Evolutionary conservation across 2,329 filamentous ascomycete species (phyloP).

Genomic region (Dactylellina haptotyla): DNA sequence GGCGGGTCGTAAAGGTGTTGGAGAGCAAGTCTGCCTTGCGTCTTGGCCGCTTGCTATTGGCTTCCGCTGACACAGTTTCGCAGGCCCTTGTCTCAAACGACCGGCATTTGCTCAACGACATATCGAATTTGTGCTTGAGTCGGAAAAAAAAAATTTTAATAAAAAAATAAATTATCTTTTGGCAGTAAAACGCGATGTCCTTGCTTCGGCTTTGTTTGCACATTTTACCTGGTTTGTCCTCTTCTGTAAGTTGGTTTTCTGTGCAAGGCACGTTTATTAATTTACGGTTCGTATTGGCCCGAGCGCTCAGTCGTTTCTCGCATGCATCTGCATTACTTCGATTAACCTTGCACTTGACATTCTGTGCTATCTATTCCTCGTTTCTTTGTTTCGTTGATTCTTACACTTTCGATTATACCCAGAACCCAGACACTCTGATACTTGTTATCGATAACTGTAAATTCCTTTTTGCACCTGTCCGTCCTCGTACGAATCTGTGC

Average conservation of each 20-base stretch:
- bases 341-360: too few relatives aligned
- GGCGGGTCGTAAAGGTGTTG: neutral
- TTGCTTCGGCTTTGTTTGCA: too few relatives aligned
- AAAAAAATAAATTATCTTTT: too few relatives aligned
- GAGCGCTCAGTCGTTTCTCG: neutral
- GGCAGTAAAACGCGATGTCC: too few relatives aligned
- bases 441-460: too few relatives aligned
- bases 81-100: neutral
- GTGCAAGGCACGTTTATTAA: conserved; percentile 1
- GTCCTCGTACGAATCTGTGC: too few relatives aligned
- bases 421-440: too few relatives aligned
- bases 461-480: too few relatives aligned
- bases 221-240: too few relatives aligned
- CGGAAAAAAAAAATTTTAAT: neutral
- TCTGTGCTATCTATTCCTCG: too few relatives aligned
- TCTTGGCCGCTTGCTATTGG: conserved; percentile 27
- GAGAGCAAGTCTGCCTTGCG: conserved; percentile 45
- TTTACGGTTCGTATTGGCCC: neutral
- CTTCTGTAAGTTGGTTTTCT: too few relatives aligned
- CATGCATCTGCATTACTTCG: neutral
- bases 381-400: too few relatives aligned
- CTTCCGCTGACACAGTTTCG: neutral
- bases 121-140: conserved; percentile 10
- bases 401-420: neutral
- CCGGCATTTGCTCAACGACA: neutral